Evolutionary conservation across 2,329 filamentous ascomycete species (phyloP).

Genomic region (Microdochium bolleyi): DNA sequence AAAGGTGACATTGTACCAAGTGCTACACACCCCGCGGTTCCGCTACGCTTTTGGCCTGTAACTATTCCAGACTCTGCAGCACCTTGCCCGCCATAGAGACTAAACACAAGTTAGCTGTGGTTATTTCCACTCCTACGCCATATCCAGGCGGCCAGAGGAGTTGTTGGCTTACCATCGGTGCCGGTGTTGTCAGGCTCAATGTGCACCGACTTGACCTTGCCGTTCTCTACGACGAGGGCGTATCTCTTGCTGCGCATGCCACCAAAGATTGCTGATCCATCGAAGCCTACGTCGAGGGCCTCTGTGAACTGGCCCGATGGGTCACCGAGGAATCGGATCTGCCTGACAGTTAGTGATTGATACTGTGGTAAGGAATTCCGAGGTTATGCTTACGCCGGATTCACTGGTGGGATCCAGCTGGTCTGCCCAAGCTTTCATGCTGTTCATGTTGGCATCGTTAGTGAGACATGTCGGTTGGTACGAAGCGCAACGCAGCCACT

Average conservation of each 20-base stretch:
- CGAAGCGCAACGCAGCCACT: neutral
- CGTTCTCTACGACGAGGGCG: constrained; percentile 73
- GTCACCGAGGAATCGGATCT: constrained; percentile 88
- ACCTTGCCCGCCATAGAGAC: neutral
- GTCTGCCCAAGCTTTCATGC: constrained; percentile 84
- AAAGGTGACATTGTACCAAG: too few relatives aligned
- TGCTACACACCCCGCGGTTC: too few relatives aligned
- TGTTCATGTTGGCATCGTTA: constrained; percentile 24
- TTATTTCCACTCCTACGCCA: neutral
- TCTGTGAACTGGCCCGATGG: constrained; percentile 73
- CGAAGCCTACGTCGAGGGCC: constrained; percentile 75
- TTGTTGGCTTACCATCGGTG: constrained; percentile 52
- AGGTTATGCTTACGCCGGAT: constrained; percentile 56
- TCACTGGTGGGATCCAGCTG: constrained; percentile 66
- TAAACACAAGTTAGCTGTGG: neutral
- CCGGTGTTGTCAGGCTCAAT: constrained; percentile 88
- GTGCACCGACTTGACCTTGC: constrained; percentile 72
- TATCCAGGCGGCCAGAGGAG: neutral
- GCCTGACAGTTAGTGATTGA: constrained; percentile 1
- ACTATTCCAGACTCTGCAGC: neutral
- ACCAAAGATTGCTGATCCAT: constrained; percentile 73
- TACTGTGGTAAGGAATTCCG: neutral
- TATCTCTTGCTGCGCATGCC: constrained; percentile 81
- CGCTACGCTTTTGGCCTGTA: too few relatives aligned
- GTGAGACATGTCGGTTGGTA: neutral